Base-by-base conservation (phyloP, 2,329 filamentous ascomycete species). In the Pseudocercospora pini-densiflorae region DNA sequence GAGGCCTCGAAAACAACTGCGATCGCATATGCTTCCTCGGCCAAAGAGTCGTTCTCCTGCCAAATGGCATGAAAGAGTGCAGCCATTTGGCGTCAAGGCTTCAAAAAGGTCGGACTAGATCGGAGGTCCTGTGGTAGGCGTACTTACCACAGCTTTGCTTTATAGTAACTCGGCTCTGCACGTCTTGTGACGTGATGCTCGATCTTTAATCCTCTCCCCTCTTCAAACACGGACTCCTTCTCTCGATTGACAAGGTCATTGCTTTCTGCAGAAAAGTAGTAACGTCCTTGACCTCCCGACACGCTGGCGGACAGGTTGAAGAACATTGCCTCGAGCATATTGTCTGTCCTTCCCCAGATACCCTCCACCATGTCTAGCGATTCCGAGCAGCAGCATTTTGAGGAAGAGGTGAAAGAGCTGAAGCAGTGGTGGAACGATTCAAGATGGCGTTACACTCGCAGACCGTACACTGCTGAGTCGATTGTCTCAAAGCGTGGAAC, bases 401-500 rank as follows among this genome's bases (percentile, higher is more conserved):
- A 88, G 76, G 86, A 90, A 72, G 95, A 99, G 79, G 93, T 98
- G 67, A 88, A 90, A 75, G 89, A 91, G 72, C 90, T 98, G 73
- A 92, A 97, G 87, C 83, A 91, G 80, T 99, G 95, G 95, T 99
- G 95, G 95, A 86, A 85, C 61, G 92, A 96, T 75, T 88, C 93
- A 64, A 88, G 95, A 85, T 99, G 95, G 95, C 88, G 92, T 78
- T 88, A 92, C 81, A 99, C 95, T 74, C 94, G 92, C 83, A 88
- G 95, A 65, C 90, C 95, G 24, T 99, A 95, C 80, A 97, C 94
- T 3, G 93, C 95, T 33, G 95, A 98, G 85, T 92, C 97, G 83
- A 98, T 99, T 77, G 95, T 97, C 70, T 90, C 92, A 61, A 99
- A 99, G 88, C 87, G 95, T 77, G 95, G 95, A 65, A 94, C 91